A percentile compares a stretch with the other conserved stretches of the same genome.
Conservation (phyloP, 495 filamentous ascomycete species). For the Xylaria venustula region DNA sequence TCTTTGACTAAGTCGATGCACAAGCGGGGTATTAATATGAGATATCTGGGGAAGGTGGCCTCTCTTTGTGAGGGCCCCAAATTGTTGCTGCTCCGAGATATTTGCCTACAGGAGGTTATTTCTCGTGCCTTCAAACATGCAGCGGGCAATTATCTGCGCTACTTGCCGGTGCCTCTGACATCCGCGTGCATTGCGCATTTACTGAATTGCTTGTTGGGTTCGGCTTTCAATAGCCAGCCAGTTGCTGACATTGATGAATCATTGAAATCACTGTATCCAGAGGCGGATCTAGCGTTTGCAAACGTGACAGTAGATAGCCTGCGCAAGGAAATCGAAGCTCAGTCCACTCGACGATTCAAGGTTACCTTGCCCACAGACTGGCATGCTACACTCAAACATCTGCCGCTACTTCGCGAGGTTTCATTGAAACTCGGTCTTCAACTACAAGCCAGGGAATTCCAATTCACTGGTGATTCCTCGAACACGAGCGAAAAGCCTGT, state of each 20-base stretch:
- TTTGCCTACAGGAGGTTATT: conserved; percentile 90
- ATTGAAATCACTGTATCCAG: conserved; percentile 70
- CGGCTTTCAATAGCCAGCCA: conserved; percentile 71
- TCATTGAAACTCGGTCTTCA: conserved; percentile 90
- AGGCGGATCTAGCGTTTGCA: conserved; percentile 80
- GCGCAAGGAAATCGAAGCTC: conserved; percentile 64
- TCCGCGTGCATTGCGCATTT: conserved; percentile 79
- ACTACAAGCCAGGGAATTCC: conserved; percentile 77
- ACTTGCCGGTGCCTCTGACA: conserved; percentile 74
- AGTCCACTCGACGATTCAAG: conserved; percentile 72
- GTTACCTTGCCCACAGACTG: conserved; percentile 69
- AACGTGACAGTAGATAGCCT: conserved; percentile 71
- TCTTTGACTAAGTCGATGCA: conserved; percentile 88
- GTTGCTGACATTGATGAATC: conserved; percentile 72
- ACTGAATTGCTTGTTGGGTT: conserved; percentile 89
- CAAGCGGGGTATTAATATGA: conserved; percentile 94
- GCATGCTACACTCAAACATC: conserved; percentile 61
- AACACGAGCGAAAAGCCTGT: conserved; percentile 29
- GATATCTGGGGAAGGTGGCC: conserved; percentile 87
- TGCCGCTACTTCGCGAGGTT: conserved; percentile 87
- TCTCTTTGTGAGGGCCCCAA: conserved; percentile 67
- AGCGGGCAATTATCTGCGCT: conserved; percentile 72
- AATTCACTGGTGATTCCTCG: conserved; percentile 51
- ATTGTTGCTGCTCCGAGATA: conserved; percentile 68
- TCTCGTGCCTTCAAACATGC: conserved; percentile 92